phyloP scores from a whole-genome alignment of 169 alveolate species.

The Plasmodium fragile region DNA sequence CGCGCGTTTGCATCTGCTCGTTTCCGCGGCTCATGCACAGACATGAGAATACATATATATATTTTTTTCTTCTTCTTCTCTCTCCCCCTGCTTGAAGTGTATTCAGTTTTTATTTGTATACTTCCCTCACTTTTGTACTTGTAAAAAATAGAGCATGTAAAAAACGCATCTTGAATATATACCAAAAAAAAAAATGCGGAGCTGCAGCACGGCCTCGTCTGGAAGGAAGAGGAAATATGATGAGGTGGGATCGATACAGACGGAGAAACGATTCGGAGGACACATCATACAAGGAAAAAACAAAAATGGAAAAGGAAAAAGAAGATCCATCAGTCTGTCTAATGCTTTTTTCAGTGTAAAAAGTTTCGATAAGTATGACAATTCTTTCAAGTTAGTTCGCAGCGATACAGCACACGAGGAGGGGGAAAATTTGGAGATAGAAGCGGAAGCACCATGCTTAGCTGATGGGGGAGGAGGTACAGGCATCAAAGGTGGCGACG shows the following conservation, averaged over 20 bases:
- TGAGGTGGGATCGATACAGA: background rate
- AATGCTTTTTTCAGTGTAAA: slow-evolving; percentile 19
- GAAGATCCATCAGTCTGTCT: slow-evolving; percentile 45
- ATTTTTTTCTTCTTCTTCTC: background rate
- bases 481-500: background rate
- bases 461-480: background rate
- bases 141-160: background rate
- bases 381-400: background rate
- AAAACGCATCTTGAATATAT: background rate
- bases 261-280: background rate
- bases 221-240: slow-evolving; percentile 31
- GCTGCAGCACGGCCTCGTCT: slow-evolving; percentile 41
- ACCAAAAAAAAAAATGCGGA: slow-evolving; percentile 10
- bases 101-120: background rate
- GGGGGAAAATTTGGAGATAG: background rate
- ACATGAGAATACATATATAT: background rate
- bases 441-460: background rate
- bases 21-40: background rate
- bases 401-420: background rate
- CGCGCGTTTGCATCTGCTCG: background rate
- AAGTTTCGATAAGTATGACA: slow-evolving; percentile 10
- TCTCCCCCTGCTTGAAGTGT: background rate
- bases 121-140: background rate
- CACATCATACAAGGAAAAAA: background rate
- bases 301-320: slow-evolving; percentile 6